These are phyloP conservation scores for Vanilla planifolia DNA, from an alignment of 106 monocot species.

Conservation along the genomic window DNA sequence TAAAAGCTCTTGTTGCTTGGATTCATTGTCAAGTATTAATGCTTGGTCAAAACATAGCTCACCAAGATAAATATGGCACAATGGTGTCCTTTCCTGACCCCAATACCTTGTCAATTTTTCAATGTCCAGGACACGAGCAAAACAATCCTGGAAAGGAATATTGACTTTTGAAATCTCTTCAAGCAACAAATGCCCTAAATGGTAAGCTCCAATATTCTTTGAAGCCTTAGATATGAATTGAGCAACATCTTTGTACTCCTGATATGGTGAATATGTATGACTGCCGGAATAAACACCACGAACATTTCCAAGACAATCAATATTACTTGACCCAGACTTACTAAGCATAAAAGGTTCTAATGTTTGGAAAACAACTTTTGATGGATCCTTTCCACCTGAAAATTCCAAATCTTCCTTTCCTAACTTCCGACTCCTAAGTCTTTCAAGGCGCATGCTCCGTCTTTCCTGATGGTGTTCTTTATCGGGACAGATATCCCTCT, in stretches of 20 bases:
- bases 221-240: constrained; percentile 44
- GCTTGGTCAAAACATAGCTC: constrained; percentile 86
- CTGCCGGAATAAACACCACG: constrained; percentile 18
- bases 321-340: constrained; percentile 14
- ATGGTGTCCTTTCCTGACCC: constrained; percentile 67
- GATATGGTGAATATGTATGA: constrained; percentile 30
- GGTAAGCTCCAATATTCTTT: constrained; percentile 57
- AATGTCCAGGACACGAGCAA: constrained; percentile 49
- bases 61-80: constrained; percentile 82
- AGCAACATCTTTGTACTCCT: constrained; percentile 50
- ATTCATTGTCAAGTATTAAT: constrained; percentile 29
- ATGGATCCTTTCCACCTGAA: constrained; percentile 40
- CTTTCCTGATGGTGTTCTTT: constrained; percentile 92
- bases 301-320: constrained; percentile 19
- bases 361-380: constrained; percentile 56
- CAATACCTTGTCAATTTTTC: constrained; percentile 75
- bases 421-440: constrained; percentile 91
- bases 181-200: constrained; percentile 66
- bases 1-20: constrained; percentile 40
- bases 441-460: constrained; percentile 86
- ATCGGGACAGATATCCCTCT: constrained; percentile 47
- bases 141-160: constrained; percentile 38
- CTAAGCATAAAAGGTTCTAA: constrained; percentile 68
- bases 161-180: constrained; percentile 69
- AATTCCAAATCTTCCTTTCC: constrained; percentile 81